Base-by-base conservation (phyloP, 148 eudicot species). In the Rhododendron ovatum region DNA sequence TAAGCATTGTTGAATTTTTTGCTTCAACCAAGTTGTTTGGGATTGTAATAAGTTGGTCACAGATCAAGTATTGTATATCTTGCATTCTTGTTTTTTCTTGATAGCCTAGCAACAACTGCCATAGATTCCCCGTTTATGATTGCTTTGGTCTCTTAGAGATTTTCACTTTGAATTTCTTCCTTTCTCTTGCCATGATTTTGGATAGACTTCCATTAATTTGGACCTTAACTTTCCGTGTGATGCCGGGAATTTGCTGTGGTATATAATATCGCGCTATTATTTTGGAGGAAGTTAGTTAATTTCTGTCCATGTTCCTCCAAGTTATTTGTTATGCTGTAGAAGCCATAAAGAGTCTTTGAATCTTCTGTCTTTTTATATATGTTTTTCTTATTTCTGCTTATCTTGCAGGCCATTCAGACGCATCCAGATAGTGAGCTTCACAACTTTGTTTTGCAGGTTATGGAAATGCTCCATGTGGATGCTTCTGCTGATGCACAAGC, bases 381-480 rank as follows among this genome's bases (percentile, higher is more conserved):
- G 47, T 20, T 51, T 76, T 73, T 75, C 81, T 89, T n/a, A 80
- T 74, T 83, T 78, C 65, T 41, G 9, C 18, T 37, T 37, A 77
- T 86, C 20, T 86, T 91, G 86, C 94, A 95, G 99, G 95, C 96
- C 77, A 93, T 93, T 67, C 94, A n/a, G n/a, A n/a, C n/a, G 89
- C 99, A 92, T 85, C 95, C 98, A 73, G 99, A 97, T 88, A 91
- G 91, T 81, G 98, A 95, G 86, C 99, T 97, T 86, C 94, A 97
- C 84, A 93, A 91, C 88, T 97, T 88, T 80, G 89, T 94, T 87
- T 74, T 90, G 86, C 98, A 88, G 90, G 95, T 95, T 88, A 88
- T 97, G 87, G 96, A 94, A 85, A 93, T 97, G 98, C 98, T 97
- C 82, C 96, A 86, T 81, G 78, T 87, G 35, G 99, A 95, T 90